phyloP scores from a whole-genome alignment of 2,329 filamentous ascomycete species.

The Sporothrix curviconia region DNA sequence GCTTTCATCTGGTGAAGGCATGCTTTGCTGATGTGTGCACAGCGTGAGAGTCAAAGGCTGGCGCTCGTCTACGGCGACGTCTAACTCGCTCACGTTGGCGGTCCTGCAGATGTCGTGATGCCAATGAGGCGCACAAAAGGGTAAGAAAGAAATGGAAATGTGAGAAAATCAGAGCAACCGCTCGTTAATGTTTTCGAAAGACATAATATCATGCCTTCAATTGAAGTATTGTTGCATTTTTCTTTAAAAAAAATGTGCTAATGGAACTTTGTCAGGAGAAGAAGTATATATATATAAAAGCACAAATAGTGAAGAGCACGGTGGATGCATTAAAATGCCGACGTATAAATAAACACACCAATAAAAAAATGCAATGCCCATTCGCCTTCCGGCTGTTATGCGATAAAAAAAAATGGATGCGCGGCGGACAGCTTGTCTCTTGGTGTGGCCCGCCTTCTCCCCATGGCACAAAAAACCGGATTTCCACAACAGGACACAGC shows the following conservation, averaged over 20 bases:
- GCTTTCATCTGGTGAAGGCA: not conserved
- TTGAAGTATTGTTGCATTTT: too few species aligned
- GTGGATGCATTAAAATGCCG: not conserved
- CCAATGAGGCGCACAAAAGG: not conserved
- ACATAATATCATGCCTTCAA: not conserved
- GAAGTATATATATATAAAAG: not conserved
- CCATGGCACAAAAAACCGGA: not conserved
- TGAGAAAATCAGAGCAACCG: not conserved
- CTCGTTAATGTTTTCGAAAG: too few species aligned
- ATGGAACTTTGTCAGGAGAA: not conserved
- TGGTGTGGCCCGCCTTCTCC: not conserved
- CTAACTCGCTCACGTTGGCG: not conserved
- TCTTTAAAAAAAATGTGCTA: not conserved
- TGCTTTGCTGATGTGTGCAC: too few species aligned
- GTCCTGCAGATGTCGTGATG: conserved; percentile 1
- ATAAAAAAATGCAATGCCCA: too few species aligned
- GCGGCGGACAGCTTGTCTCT: conserved; percentile 19
- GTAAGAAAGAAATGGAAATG: not conserved
- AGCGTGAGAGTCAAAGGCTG: too few species aligned
- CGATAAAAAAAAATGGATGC: not conserved
- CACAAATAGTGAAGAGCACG: not conserved
- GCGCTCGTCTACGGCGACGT: not conserved
- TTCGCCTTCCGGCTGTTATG: too few species aligned
- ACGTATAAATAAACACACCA: too few species aligned
- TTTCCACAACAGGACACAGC: not conserved